Percentiles rank a stretch among this genome's conserved stretches.
phyloP scores from a whole-genome alignment of 2,329 filamentous ascomycete species.

The Verticillium isaacii region DNA sequence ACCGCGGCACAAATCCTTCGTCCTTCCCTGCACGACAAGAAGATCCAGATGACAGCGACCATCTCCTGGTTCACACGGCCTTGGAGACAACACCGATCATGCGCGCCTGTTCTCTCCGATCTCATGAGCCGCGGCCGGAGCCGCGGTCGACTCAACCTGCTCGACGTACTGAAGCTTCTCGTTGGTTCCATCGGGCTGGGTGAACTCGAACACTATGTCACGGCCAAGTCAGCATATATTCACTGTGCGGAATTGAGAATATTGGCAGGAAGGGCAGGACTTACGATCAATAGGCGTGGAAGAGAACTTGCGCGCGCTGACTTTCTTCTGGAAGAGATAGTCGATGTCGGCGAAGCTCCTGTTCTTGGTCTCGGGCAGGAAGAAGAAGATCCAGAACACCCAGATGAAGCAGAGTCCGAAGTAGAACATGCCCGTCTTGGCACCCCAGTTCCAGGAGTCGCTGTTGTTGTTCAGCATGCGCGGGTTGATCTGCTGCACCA shows the following conservation, averaged over 20 bases:
- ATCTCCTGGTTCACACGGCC: background rate
- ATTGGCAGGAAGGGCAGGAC: conserved; percentile 1
- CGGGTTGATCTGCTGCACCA: conserved; percentile 30
- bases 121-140: background rate
- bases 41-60: background rate
- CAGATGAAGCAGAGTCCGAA: conserved; percentile 69
- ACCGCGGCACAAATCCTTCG: background rate
- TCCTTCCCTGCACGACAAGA: background rate
- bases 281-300: conserved; percentile 22
- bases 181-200: background rate
- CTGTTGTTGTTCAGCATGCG: conserved; percentile 25
- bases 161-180: background rate
- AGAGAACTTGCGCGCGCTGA: conserved; percentile 6
- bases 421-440: conserved; percentile 31
- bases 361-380: conserved; percentile 73
- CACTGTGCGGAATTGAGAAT: background rate
- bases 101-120: too few species aligned
- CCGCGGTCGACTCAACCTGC: background rate
- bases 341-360: conserved; percentile 43
- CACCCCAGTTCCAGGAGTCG: conserved; percentile 27
- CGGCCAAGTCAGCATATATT: background rate
- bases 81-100: background rate
- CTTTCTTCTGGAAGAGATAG: conserved; percentile 15
- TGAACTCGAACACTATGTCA: conserved; percentile 9
- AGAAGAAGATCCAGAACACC: conserved; percentile 77